Evolutionary conservation across 495 filamentous ascomycete genomes (phyloP).

Genomic region (Neurospora pannonica): DNA sequence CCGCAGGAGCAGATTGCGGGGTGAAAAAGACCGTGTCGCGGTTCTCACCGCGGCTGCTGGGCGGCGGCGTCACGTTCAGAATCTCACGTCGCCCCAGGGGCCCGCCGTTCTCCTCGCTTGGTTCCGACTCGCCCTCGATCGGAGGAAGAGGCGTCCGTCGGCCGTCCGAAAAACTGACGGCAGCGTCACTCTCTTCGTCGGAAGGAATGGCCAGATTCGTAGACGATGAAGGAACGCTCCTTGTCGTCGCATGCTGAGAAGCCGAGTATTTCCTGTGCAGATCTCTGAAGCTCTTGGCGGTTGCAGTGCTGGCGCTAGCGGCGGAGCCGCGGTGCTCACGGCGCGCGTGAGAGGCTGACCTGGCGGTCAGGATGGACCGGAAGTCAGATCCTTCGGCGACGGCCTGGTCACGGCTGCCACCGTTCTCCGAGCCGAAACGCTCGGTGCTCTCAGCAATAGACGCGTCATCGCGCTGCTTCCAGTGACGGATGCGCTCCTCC

Average conservation of each 20-base stretch:
- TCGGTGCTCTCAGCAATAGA: not conserved
- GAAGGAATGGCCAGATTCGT: conserved; percentile 30
- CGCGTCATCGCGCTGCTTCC: conserved; percentile 30
- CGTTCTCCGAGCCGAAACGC: not conserved
- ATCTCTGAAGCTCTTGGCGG: conserved; percentile 45
- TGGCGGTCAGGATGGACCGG: conserved; percentile 21
- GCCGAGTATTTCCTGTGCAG: conserved; percentile 43
- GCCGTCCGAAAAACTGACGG: conserved; percentile 46
- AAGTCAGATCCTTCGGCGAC: conserved; percentile 16
- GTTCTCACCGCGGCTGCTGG: conserved; percentile 12
- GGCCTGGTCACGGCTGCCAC: conserved; percentile 8
- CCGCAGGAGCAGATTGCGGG: conserved; percentile 30
- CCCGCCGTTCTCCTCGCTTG: not conserved
- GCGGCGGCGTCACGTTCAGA: conserved; percentile 14
- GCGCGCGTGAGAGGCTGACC: conserved; percentile 16
- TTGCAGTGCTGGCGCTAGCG: conserved; percentile 47
- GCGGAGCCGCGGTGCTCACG: conserved; percentile 41
- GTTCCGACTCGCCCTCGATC: conserved; percentile 34
- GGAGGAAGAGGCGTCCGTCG: conserved; percentile 43
- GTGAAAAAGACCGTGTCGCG: conserved; percentile 34
- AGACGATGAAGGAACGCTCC: conserved; percentile 9
- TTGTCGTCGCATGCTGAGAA: conserved; percentile 23
- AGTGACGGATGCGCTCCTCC: conserved; percentile 59
- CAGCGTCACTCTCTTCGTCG: conserved; percentile 49
- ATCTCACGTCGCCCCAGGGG: conserved; percentile 2